Evolutionary conservation across 1,139 yeast species (phyloP).

Genomic region (Magnusiomyces suaveolens): DNA sequence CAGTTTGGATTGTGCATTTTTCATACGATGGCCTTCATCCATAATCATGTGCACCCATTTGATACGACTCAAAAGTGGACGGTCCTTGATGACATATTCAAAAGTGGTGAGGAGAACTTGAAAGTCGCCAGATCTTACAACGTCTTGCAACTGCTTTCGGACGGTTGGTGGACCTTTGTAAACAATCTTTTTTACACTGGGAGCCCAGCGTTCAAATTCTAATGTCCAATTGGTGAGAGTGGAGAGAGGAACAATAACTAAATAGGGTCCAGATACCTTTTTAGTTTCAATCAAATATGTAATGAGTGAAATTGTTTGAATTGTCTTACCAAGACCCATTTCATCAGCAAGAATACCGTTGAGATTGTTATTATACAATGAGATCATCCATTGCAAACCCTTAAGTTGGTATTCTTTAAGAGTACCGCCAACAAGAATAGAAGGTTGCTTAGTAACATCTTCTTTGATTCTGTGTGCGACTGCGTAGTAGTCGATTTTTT

Average conservation of each 20-base stretch:
- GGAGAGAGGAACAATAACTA: constrained; percentile 88
- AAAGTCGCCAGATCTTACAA: constrained; percentile 70
- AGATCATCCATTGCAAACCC: constrained; percentile 87
- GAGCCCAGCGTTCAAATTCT: constrained; percentile 98
- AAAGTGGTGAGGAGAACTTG: constrained; percentile 87
- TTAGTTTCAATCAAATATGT: constrained; percentile 70
- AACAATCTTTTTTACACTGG: constrained; percentile 68
- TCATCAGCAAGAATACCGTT: constrained; percentile 96
- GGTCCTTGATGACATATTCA: constrained; percentile 86
- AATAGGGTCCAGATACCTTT: constrained; percentile 56
- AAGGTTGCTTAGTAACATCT: constrained; percentile 67
- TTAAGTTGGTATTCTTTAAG: constrained; percentile 86
- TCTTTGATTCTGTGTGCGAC: constrained; percentile 89
- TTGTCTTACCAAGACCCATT: constrained; percentile 95
- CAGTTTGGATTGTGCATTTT: constrained; percentile 80
- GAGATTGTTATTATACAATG: constrained; percentile 68
- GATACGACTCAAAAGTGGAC: constrained; percentile 65
- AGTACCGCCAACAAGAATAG: constrained; percentile 65
- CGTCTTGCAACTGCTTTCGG: constrained; percentile 65
- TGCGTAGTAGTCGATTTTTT: constrained; percentile 80
- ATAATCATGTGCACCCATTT: constrained; percentile 95
- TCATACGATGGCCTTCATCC: constrained; percentile 98
- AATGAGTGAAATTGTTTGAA: constrained; percentile 85
- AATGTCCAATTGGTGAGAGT: constrained; percentile 93
- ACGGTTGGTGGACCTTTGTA: constrained; percentile 88